These are phyloP conservation scores for Mycena metata DNA, from an alignment of 768 basidiomycete species.

Conservation along the genomic window DNA sequence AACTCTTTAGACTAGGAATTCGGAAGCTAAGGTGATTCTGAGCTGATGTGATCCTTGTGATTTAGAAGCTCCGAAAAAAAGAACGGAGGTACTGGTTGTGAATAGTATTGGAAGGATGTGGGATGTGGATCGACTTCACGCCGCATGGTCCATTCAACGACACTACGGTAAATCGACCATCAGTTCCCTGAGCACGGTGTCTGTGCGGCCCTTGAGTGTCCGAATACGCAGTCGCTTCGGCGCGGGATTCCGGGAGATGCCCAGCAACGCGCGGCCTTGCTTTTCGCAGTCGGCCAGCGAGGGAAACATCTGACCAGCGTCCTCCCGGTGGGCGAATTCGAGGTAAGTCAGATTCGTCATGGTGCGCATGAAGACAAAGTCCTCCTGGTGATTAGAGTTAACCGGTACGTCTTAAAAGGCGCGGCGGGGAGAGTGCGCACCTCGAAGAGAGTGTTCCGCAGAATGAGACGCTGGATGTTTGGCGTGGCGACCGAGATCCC, in stretches of 20 bases:
- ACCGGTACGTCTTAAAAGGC: too few species aligned
- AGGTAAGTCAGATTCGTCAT: constrained; percentile 12
- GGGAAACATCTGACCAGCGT: not conserved
- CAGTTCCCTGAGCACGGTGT: not conserved
- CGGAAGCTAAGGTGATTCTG: too few species aligned
- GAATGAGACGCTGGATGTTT: constrained; percentile 10
- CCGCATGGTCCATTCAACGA: not conserved
- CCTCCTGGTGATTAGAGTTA: not conserved
- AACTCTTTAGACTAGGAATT: too few species aligned
- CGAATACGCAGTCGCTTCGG: not conserved
- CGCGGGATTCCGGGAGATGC: not conserved
- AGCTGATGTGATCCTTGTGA: too few species aligned
- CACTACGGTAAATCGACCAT: not conserved
- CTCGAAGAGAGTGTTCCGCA: not conserved
- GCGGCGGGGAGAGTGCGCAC: not conserved
- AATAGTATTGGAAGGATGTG: too few species aligned
- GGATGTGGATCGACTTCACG: too few species aligned
- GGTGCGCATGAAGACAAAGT: constrained; percentile 8
- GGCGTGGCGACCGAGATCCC: not conserved
- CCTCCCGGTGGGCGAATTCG: constrained; percentile 6
- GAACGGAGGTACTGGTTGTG: too few species aligned
- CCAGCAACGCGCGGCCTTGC: not conserved
- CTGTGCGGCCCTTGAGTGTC: not conserved
- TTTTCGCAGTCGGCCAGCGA: not conserved
- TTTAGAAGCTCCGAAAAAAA: too few species aligned